Evolutionary conservation across 73 alveolate species (phyloP), one percentile per base, ranked within the genome.

Genomic region (Urostyla sp.): DNA sequence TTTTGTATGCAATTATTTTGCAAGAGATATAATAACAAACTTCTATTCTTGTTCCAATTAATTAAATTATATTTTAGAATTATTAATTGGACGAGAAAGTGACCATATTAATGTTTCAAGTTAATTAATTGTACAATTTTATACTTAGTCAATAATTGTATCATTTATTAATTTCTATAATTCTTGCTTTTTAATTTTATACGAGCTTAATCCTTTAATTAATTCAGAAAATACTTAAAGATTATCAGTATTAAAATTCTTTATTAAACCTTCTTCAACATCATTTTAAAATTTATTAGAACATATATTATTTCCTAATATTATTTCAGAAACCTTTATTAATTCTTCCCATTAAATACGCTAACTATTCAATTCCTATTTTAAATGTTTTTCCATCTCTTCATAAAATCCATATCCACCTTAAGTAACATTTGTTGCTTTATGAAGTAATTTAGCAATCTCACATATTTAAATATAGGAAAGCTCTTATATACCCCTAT

Each of bases 331-430:
- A 6, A 74, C 43, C 35, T 56, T 30, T 15, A 76, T 32, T 0
- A 63, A 50, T 0, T 56, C 67, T 20, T 49, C 34, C 44, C 56
- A 74, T 0, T 21, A n/a, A 21, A 60, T 28, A 16, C 36, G 48
- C 18, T 55, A 45, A 24, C 32, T 35, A 31, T 59, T 54, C 51
- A 84, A 31, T 0, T 59, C 52, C 45, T 18, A 5, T 20, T 51
- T 46, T 10, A 84, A 21, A 43, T 60, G 83, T 38, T 75, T 84
- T 45, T 84, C 92, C 67, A 59, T 58, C 15, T 35, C 80, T 51
- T 73, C 77, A 50, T 84, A 75, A 67, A 72, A 75, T 6, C 92
- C 92, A 60, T 36, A 75, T 10, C 92, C 92, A 38, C 63, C 88
- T 60, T 75, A 60, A 27, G 27, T 75, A 34, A 81, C 77, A 40